Conservation (phyloP, 495 filamentous ascomycete species). For the Penicillium parvum region DNA sequence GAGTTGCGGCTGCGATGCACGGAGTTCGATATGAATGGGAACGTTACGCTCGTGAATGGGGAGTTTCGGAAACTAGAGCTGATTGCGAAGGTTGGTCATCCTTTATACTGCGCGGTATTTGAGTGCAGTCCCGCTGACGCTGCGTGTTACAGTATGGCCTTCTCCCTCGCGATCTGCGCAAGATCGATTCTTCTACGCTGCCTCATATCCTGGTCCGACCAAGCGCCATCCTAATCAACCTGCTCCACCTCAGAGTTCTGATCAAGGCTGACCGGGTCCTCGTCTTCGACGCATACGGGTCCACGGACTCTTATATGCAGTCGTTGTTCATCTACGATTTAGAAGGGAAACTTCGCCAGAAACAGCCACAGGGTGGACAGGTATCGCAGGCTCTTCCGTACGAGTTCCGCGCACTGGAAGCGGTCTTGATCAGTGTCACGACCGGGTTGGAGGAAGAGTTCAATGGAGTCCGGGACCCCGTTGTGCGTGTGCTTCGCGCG, state of each 20-base stretch:
- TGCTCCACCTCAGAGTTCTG: constrained; percentile 86
- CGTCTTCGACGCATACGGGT: constrained; percentile 92
- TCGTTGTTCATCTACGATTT: constrained; percentile 95
- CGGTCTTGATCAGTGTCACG: constrained; percentile 62
- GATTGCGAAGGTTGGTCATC: constrained; percentile 84
- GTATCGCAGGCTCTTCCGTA: constrained; percentile 54
- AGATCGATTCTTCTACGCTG: constrained; percentile 97
- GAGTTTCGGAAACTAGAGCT: constrained; percentile 97
- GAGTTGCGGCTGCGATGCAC: constrained; percentile 86
- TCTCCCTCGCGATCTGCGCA: constrained; percentile 90
- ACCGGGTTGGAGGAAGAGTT: constrained; percentile 88
- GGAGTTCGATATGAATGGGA: constrained; percentile 89
- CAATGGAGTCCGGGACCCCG: constrained; percentile 84
- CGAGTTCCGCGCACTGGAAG: constrained; percentile 57
- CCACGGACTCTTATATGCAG: constrained; percentile 90
- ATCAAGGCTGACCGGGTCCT: constrained; percentile 94
- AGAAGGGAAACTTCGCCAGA: constrained; percentile 60
- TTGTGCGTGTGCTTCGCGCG: constrained; percentile 80
- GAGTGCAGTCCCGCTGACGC: not conserved
- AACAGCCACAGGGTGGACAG: constrained; percentile 39
- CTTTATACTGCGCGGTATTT: not conserved
- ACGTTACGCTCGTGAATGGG: constrained; percentile 89
- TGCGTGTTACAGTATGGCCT: constrained; percentile 70
- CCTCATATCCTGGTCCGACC: constrained; percentile 94
- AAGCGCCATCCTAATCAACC: constrained; percentile 88